A percentile compares a stretch with the other conserved stretches of the same genome.
Evolutionary conservation across 495 filamentous ascomycete genomes (phyloP).

Genomic region (Neurospora sp.): DNA sequence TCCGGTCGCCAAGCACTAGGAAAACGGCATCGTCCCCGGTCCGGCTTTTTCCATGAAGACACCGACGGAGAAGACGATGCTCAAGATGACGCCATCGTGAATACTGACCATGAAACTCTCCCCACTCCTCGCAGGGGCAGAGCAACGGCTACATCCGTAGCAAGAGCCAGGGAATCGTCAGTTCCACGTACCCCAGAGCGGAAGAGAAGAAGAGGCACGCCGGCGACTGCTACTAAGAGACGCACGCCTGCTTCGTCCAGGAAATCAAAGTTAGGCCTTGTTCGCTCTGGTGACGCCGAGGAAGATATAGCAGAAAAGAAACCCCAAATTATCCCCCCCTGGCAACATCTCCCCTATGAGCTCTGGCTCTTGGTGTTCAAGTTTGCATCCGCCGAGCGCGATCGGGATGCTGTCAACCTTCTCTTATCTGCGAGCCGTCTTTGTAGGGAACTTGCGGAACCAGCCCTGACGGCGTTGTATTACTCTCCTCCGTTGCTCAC

Average conservation of each 20-base stretch:
- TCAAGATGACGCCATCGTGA: constrained; percentile 1
- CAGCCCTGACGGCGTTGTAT: constrained; percentile 67
- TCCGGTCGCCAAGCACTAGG: not conserved
- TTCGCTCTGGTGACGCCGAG: not conserved
- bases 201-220: not conserved
- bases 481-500: constrained; percentile 48
- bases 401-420: constrained; percentile 46
- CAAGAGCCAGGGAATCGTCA: not conserved
- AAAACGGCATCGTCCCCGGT: constrained; percentile 14
- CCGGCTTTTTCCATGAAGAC: constrained; percentile 19
- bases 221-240: not conserved
- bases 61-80: constrained; percentile 2
- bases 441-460: constrained; percentile 59
- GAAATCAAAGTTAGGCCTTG: not conserved
- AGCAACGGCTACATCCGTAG: not conserved
- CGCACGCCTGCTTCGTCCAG: not conserved
- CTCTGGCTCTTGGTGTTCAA: constrained; percentile 60
- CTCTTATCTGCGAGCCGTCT: constrained; percentile 47
- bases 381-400: constrained; percentile 44
- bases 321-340: constrained; percentile 43
- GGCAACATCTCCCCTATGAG: constrained; percentile 62
- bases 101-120: not conserved
- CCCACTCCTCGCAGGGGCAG: not conserved
- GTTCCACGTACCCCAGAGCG: not conserved
- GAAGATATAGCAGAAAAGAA: not conserved